Conservation (phyloP, 371 early-diverging fungal genomes). For the Modicella reniformis region DNA sequence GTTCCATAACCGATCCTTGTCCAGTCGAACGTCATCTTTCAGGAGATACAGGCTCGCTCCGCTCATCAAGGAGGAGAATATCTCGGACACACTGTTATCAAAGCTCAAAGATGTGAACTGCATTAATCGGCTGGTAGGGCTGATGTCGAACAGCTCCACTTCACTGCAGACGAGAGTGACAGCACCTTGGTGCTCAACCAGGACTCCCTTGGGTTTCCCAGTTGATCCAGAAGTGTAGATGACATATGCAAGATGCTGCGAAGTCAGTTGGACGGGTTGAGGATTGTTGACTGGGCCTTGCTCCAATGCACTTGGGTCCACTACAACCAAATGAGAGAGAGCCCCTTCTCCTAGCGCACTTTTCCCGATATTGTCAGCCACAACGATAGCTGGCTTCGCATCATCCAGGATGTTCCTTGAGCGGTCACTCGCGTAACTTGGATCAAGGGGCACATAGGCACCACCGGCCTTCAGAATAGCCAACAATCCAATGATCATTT, state of each 20-base stretch:
- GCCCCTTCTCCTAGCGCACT: neutral
- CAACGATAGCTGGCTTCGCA: neutral
- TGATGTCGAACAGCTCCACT: neutral
- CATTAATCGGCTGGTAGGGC: neutral
- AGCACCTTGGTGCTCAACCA: slow-evolving; percentile 44
- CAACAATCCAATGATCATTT: slow-evolving; percentile 8
- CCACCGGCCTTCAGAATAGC: slow-evolving; percentile 29
- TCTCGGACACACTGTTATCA: too few relatives aligned
- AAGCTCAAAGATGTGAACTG: neutral
- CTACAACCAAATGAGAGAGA: neutral
- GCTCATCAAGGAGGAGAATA: too few relatives aligned
- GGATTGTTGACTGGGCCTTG: neutral
- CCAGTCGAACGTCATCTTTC: too few relatives aligned
- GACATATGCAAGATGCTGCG: slow-evolving; percentile 31
- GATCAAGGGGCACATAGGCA: slow-evolving; percentile 31
- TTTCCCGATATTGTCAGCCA: neutral
- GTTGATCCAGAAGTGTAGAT: slow-evolving; percentile 63
- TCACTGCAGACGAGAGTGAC: slow-evolving; percentile 14
- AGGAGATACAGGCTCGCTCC: too few relatives aligned
- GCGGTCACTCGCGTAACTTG: slow-evolving; percentile 4
- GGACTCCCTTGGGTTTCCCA: slow-evolving; percentile 60
- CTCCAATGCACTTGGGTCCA: neutral
- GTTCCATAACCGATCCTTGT: too few relatives aligned
- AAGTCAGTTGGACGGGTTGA: neutral
- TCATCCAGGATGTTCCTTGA: slow-evolving; percentile 9